Base-by-base conservation (phyloP, 2,329 filamentous ascomycete species). In the Paracamarosporium sp. region DNA sequence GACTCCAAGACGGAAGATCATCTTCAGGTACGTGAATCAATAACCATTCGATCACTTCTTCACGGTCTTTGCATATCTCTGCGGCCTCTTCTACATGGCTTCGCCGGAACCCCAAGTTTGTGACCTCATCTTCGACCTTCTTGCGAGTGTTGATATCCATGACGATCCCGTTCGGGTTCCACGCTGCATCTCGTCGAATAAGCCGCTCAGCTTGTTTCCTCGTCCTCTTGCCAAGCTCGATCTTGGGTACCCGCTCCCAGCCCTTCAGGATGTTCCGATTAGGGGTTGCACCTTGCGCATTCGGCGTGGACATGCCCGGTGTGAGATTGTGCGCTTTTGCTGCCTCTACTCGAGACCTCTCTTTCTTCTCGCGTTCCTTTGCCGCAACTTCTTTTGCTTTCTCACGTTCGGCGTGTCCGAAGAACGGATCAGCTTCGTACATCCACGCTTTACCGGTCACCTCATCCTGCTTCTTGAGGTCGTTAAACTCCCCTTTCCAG, bases 21-120 rank as follows among this genome's bases (percentile, higher is more conserved):
- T 99, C 95, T 73, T 99, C 95, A 1, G 95, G 95, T 2, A 99
- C 93, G 76, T 99, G 94, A 50, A 98, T 93, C 47, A 99, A 84
- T 15, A 99, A 84, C 95, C 95, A 99, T 75, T 98, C 94, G 2
- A 99, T 83, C 15, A 92, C 89, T 78, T 99, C 95, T 73, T 97
- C 93, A 28, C 90, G 85, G 73, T 97, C 93, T 75, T 94, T 96
- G 80, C 93, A 97, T 68, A 93, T 88, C 43, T 87, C 87, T 1
- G 91, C 86, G 8, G 95, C 94, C 78, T 99, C 95, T 71, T 96
- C 88, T 38, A 93, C 86, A 72, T 99, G 95, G 68, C 90, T 96
- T 67, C 83, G 84, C n/a, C 94, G 88, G 75, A 99, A 99, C 0
- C 92, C 93, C 50, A 96, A 83, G n/a, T 82, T 85, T 22, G 83